Base-by-base conservation (phyloP, 352 stramenopile genomes). In the Pythium apleroticum region DNA sequence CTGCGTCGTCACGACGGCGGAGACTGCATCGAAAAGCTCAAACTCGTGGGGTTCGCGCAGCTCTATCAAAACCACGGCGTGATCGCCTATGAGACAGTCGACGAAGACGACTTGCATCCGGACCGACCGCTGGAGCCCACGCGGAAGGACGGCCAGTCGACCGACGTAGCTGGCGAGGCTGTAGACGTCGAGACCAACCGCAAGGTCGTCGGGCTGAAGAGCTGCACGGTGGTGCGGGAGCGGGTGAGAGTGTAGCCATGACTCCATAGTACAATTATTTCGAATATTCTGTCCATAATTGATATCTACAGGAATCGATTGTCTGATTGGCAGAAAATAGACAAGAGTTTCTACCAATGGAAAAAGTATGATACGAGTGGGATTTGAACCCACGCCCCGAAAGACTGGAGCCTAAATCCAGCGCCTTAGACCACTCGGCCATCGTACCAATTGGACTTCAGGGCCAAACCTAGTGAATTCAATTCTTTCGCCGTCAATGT, bases 61-160 rank as follows among this genome's bases (percentile, higher is more conserved):
- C 80, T 63, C 37, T 72, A 78, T 27, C 62, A 63, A 60, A 39
- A 69, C 52, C 41, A 56, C 41, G 73, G 63, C 7, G 60, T 81
- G n/a, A 58, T 77, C 8, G 58, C 72, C 7, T 65, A 65, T 5
- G 67, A 78, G 39, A 63, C 39, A 2, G 71, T 84, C 15, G 74
- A 81, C 27, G 63, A 69, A 31, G 74, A 84, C 57, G 71, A 78
- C 39, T 52, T 84, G 33, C 66, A 81, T 41, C 74, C 74, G 22
- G 81, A 84, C 58, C 28, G 54, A n/a, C 49, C 65, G 22, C 20
- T 35, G 3, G 33, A 73, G 41, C 66, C 56, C 52, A 27, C 71
- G 10, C 70, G 70, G 22, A 69, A 68, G n/a, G 66, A 76, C 53
- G 55, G 71, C 31, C 61, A 37, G 5, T 54, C 31, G 17, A 54